Base-by-base conservation (phyloP, 495 filamentous ascomycete genomes). In the Talaromyces nanjingensis region DNA sequence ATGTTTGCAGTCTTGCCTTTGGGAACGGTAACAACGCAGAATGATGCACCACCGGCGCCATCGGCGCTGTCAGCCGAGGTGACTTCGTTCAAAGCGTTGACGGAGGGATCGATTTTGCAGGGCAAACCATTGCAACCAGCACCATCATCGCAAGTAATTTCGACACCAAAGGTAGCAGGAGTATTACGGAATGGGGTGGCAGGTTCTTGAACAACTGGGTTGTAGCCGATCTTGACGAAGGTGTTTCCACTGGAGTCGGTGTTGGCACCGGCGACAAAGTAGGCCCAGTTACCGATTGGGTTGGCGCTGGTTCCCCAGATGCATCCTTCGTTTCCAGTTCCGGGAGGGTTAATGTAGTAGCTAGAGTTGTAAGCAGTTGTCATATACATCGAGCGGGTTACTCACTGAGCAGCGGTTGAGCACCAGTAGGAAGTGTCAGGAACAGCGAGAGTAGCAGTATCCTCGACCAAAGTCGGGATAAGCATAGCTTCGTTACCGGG, bases 401-500 rank as follows among this genome's bases (percentile, higher is more conserved):
- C 76, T 71, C 80, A 93, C 86, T 94, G 90, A 58, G 91, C 87
- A 67, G 90, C 83, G 20, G 90, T 92, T 33, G 72, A 68, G 64
- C 79, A 84, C 90, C 89, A 94, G 73, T 93, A 93, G 62, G 74
- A 78, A 25, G 79, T 72, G 54, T 82, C 88, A 3, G 91, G 90
- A 53, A 93, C 89, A 60, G 91, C 89, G 42, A 94, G 74, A 45
- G 81, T 83, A 8, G 76, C 74, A 14, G 75, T 65, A 20, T 72
- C 69, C 33, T 77, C 65, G 37, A 93, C 86, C 67, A 86, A 70
- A 31, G 88, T 92, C 12, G 90, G 89, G 70, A 93, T 94, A 65
- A 92, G 77, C 91, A 94, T 94, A 61, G 89, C 87, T 76, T 94
- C 91, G 70, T 91, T 90, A n/a, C 91, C 91, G 12, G 90, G 91